A percentile compares a stretch with the other conserved stretches of the same genome.
These are phyloP conservation scores for Chlorella sp. DNA, from an alignment of 139 green algal genomes.

Conservation along the genomic window DNA sequence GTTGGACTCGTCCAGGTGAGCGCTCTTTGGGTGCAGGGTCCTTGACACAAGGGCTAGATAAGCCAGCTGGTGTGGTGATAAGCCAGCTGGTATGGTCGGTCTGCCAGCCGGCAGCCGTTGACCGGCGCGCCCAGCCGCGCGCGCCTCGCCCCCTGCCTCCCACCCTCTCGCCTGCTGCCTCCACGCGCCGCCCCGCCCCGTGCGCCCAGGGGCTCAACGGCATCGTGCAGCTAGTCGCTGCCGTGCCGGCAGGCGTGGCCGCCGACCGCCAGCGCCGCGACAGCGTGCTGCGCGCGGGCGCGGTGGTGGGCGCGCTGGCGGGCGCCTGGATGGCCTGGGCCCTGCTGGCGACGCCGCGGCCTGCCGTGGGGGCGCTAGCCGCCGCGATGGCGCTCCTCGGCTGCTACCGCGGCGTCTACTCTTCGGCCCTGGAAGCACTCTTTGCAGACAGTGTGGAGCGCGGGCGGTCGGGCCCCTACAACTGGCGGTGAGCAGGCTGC, in stretches of 20 bases:
- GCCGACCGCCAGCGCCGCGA: conserved; percentile 40
- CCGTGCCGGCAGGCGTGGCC: conserved; percentile 40
- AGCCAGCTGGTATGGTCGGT: too few species aligned
- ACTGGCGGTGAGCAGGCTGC: too few species aligned
- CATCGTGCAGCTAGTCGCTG: conserved; percentile 38
- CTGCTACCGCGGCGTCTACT: conserved; percentile 11
- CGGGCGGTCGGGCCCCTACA: too few species aligned
- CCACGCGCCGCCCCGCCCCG: neutral
- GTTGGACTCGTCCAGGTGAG: conserved; percentile 40
- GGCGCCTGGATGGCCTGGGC: conserved; percentile 1
- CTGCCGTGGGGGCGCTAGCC: neutral
- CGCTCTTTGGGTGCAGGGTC: too few species aligned
- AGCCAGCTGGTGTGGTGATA: too few species aligned
- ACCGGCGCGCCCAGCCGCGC: too few species aligned
- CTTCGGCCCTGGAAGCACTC: conserved; percentile 11
- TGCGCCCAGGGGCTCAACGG: conserved; percentile 45
- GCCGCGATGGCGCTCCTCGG: conserved; percentile 28
- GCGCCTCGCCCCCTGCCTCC: too few species aligned
- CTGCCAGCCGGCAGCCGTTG: too few species aligned
- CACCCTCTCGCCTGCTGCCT: too few species aligned
- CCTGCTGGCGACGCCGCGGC: neutral
- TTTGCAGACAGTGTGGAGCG: conserved; percentile 41
- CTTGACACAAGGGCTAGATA: too few species aligned
- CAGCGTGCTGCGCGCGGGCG: conserved; percentile 32
- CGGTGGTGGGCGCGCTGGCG: conserved; percentile 16